Conservation (phyloP, 345 rosid genomes). For the Eutrema heterophyllum region DNA sequence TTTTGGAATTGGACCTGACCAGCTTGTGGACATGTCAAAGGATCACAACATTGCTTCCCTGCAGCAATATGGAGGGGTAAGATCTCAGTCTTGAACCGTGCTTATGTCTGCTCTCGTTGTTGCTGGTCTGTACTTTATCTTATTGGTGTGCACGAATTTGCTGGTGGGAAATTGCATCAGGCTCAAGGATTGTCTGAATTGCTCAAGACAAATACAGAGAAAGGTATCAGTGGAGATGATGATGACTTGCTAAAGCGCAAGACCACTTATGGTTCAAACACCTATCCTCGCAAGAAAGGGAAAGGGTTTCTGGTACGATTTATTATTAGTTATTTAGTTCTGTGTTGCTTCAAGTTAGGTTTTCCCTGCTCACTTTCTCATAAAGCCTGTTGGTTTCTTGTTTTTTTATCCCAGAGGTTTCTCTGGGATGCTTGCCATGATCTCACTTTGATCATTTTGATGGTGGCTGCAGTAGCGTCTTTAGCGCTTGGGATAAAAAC, state of each 20-base stretch:
- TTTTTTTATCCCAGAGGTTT: conserved; percentile 48
- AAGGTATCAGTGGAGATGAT: conserved; percentile 75
- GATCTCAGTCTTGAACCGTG: conserved; percentile 12
- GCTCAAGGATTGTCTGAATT: conserved; percentile 54
- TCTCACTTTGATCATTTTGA: conserved; percentile 81
- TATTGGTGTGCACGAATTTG: background rate
- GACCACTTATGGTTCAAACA: conserved; percentile 72
- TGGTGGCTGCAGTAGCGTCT: conserved; percentile 86
- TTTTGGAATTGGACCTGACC: conserved; percentile 62
- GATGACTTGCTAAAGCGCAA: conserved; percentile 59
- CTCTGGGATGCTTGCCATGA: conserved; percentile 87
- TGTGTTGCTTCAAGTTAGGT: background rate
- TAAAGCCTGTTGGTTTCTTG: background rate
- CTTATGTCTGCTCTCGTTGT: background rate
- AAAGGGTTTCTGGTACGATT: conserved; percentile 73
- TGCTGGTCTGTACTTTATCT: background rate
- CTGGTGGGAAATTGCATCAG: conserved; percentile 34
- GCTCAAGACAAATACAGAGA: conserved; percentile 62
- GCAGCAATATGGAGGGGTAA: conserved; percentile 75
- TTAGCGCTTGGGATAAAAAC: conserved; percentile 91
- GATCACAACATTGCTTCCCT: conserved; percentile 53
- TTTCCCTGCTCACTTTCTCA: background rate
- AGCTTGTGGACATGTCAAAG: conserved; percentile 73
- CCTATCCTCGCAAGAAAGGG: conserved; percentile 91
- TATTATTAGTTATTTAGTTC: background rate